These are phyloP conservation scores for Colletotrichum incanum DNA, from an alignment of 2,329 filamentous ascomycete genomes.

Conservation along the genomic window DNA sequence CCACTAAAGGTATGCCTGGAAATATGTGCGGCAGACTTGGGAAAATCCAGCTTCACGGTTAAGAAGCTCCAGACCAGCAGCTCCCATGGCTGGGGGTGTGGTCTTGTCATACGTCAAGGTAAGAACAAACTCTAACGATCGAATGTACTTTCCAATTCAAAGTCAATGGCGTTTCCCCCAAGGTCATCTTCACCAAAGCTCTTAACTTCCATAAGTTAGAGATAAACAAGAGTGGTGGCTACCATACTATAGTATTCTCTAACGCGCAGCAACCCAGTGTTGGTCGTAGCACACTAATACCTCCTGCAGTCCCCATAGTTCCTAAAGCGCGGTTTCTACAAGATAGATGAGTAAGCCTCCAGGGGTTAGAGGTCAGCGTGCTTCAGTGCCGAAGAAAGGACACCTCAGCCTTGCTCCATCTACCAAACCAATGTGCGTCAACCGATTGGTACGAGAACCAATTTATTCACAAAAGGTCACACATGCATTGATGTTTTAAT, in stretches of 20 bases:
- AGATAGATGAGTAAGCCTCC: not conserved
- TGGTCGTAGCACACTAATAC: not conserved
- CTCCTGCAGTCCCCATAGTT: not conserved
- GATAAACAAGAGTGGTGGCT: not conserved
- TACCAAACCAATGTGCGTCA: not conserved
- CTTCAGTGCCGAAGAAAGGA: not conserved
- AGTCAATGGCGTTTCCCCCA: not conserved
- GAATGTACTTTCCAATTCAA: not conserved
- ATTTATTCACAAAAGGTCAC: too few species aligned
- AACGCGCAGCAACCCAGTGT: not conserved
- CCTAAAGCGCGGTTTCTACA: not conserved
- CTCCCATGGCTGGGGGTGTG: not conserved
- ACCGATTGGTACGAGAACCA: not conserved
- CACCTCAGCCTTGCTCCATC: not conserved
- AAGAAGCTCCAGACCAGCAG: not conserved
- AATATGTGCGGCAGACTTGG: not conserved
- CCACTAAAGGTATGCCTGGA: not conserved
- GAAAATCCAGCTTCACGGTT: not conserved
- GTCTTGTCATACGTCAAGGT: not conserved
- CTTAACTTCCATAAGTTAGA: slow-evolving; percentile 9
- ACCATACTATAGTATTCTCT: not conserved
- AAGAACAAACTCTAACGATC: not conserved
- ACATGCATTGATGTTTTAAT: too few species aligned
- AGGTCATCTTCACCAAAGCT: not conserved
- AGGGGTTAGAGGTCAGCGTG: not conserved